Evolutionary conservation across 495 filamentous ascomycete genomes (phyloP).

Genomic region (Penicillium manginii): DNA sequence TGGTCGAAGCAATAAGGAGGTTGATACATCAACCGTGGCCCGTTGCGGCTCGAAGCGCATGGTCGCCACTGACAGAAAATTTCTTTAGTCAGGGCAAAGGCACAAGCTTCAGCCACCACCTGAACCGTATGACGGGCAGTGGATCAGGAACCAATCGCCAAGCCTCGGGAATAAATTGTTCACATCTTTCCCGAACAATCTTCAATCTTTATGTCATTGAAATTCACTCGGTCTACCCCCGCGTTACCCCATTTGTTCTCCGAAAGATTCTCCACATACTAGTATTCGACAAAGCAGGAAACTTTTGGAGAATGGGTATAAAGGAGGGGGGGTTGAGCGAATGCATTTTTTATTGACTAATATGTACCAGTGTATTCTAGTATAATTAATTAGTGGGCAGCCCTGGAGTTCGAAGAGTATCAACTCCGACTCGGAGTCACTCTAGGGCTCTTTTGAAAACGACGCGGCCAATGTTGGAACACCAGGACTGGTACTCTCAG

Average conservation of each 20-base stretch:
- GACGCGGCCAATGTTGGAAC: too few species aligned
- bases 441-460: too few species aligned
- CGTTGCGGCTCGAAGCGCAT: constrained; percentile 18
- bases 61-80: constrained; percentile 18
- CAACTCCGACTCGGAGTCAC: too few species aligned
- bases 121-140: constrained; percentile 2
- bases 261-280: neutral
- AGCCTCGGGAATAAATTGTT: neutral
- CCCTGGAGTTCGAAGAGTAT: too few species aligned
- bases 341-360: neutral
- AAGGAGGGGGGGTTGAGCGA: neutral
- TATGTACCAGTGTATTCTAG: neutral
- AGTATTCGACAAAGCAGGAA: neutral
- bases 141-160: constrained; percentile 2
- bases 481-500: too few species aligned
- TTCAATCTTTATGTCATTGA: constrained; percentile 2
- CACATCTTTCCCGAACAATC: neutral
- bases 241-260: constrained; percentile 1
- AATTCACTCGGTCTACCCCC: constrained; percentile 2
- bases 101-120: neutral
- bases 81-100: constrained; percentile 20
- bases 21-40: constrained; percentile 11
- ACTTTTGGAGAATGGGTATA: neutral
- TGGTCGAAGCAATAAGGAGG: neutral
- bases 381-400: too few species aligned